phyloP scores from a whole-genome alignment of 108 stramenopile genomes.

The Nitzschia sp. region DNA sequence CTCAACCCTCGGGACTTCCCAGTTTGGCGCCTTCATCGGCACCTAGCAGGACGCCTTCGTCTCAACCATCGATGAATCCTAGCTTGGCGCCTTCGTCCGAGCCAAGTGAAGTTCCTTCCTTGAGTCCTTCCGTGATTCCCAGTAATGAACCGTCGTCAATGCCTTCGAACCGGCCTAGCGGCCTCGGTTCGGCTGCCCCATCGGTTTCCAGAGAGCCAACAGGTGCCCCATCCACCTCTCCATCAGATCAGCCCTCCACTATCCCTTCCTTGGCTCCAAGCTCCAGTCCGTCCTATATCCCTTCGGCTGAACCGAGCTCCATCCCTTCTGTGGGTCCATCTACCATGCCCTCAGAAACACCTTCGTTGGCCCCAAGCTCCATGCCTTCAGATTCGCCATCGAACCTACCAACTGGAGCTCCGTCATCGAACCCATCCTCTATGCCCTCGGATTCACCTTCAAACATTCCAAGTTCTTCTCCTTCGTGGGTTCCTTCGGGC shows the following conservation, averaged over 20 bases:
- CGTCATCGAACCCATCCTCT: neutral
- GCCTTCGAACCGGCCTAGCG: neutral
- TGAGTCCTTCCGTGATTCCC: neutral
- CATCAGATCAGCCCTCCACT: neutral
- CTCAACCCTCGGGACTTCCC: neutral
- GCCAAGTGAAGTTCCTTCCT: neutral
- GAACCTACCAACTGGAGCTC: neutral
- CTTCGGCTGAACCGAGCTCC: neutral
- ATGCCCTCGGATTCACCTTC: neutral
- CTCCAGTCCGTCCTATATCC: neutral
- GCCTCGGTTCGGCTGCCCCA: no score
- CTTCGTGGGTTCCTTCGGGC: neutral
- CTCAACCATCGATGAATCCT: neutral
- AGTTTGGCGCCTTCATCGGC: neutral
- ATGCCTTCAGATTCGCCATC: neutral
- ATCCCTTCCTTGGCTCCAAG: neutral
- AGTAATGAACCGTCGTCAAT: neutral
- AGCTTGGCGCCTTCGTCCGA: neutral
- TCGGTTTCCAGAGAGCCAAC: no score
- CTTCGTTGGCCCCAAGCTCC: slow-evolving; percentile 6
- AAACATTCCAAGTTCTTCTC: neutral
- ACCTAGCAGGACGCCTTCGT: neutral
- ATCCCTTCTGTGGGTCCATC: neutral
- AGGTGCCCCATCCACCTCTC: neutral
- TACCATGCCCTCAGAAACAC: neutral